Evolutionary conservation across 192 early-diverging fungal genomes (phyloP), one percentile per base, ranked within the genome.

Genomic region (Radiomyces spectabilis): DNA sequence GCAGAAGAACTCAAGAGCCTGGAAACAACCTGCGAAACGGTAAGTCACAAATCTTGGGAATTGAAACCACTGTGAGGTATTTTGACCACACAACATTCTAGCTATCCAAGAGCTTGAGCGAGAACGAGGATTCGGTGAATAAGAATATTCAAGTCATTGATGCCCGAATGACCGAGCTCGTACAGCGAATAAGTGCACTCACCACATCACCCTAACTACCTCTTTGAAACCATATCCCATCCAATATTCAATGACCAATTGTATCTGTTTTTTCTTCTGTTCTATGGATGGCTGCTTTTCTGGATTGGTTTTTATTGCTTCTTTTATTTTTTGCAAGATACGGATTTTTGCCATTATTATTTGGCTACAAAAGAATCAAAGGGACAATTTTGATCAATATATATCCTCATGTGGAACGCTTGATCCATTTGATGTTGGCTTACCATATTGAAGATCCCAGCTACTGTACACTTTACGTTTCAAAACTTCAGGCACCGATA

Each of bases 141-240:
- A 75, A 54, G 16, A 89, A 89, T 47, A 69, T 89, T 56, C 66
- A 74, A 22, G 61, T 77, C 24, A 63, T 89, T 32, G 87, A 89
- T 53, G 51, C 66, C 8, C 75, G 87, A 44, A 78, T 89, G 30
- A 72, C 76, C 1, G 74, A 80, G 1, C 69, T 89, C n/a, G 69
- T 68, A 35, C 73, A 83, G 12, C 79, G 85, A 19, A 61, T 87
- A 3, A 45, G 33, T 7, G 57, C 45, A 12, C 53, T 55, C 42
- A 8, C 26, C 46, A 43, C n/a, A n/a, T n/a, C n/a, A n/a, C n/a
- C n/a, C n/a, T n/a, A n/a, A n/a, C n/a, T n/a, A n/a, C n/a, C n/a
- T n/a, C n/a, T n/a, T n/a, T n/a, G n/a, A n/a, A n/a, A n/a, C n/a
- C n/a, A n/a, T n/a, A n/a, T n/a, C n/a, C n/a, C n/a, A n/a, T n/a